Evolutionary conservation across 306 rosid genomes (phyloP), one percentile per base, ranked within the genome.

Genomic region (Gastrolobium bilobum): DNA sequence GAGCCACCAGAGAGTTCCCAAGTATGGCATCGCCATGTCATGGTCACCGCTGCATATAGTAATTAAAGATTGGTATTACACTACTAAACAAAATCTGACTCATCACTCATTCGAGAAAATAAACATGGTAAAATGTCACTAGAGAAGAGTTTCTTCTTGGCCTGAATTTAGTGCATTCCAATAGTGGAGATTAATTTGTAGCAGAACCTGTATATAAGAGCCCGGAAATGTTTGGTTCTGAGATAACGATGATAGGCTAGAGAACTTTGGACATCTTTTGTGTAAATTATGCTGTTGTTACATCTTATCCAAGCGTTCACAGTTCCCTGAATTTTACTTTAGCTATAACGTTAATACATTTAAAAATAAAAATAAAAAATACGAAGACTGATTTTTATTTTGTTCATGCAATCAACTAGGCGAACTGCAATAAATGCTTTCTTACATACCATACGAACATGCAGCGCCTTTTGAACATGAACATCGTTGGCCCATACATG

Each of bases 161-260:
- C 50, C 48, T 40, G 35, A 4, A 42, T 33, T 60, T 59, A 39
- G 9, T 39, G 40, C 3, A 64, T 2, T 60, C 43, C 5, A 33
- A 11, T 10, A 10, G 1, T n/a, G n/a, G 38, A 61, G 67, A 29
- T 34, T 35, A 61, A 61, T 40, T 66, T 43, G 51, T 2, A 66
- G 38, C 15, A 66, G 72, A 66, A 66, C 72, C 72, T 66, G 54
- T 66, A 66, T 29, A 66, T 42, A 66, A 66, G 72, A 42, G 39
- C 35, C 38, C 54, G 72, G 53, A 66, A 4, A 66, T 66, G 72
- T 64, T 64, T 64, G n/a, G 35, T 64, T 40, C 70, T 64, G 35
- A 64, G 70, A 64, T 39, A 40, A 9, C 14, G 51, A 35, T 64
- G 70, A 64, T 64, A 64, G 70, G 51, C 2, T 15, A 64, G 7